phyloP scores from a whole-genome alignment of 2,329 filamentous ascomycete species.

The Incumbomyces delicatus region DNA sequence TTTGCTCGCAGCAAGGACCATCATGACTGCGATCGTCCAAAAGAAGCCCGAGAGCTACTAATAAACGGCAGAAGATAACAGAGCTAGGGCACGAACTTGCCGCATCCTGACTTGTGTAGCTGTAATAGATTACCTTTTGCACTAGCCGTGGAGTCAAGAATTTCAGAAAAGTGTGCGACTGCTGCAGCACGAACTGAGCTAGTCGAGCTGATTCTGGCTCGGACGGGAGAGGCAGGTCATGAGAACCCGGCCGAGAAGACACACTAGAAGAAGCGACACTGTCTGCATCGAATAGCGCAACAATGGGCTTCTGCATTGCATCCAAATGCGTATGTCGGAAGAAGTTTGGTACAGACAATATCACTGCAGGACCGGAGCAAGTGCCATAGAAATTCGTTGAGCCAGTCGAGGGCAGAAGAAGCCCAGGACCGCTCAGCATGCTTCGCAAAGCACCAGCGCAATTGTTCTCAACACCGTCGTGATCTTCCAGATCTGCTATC shows the following conservation, averaged over 20 bases:
- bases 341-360: slow-evolving; percentile 3
- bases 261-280: not conserved
- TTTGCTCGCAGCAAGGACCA: slow-evolving; percentile 12
- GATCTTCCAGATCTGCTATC: not conserved
- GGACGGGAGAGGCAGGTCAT: not conserved
- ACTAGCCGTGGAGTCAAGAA: slow-evolving; percentile 14
- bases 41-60: slow-evolving; percentile 10
- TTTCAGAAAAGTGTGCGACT: slow-evolving; percentile 12
- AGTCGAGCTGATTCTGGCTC: slow-evolving; percentile 3
- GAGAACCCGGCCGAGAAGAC: not conserved
- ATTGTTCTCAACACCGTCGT: not conserved
- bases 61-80: slow-evolving; percentile 12
- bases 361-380: slow-evolving; percentile 2
- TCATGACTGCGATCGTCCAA: slow-evolving; percentile 10
- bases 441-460: not conserved
- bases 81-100: slow-evolving; percentile 5
- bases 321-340: not conserved
- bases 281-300: not conserved
- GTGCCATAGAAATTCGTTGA: slow-evolving; percentile 1
- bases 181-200: slow-evolving; percentile 11
- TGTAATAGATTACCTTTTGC: slow-evolving; percentile 11
- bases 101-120: slow-evolving; percentile 9
- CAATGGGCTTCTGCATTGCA: not conserved
- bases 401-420: not conserved
- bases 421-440: slow-evolving; percentile 3